A percentile compares a stretch with the other conserved stretches of the same genome.
phyloP scores from a whole-genome alignment of 257 asterid genomes.

The Solanum clarkiae region DNA sequence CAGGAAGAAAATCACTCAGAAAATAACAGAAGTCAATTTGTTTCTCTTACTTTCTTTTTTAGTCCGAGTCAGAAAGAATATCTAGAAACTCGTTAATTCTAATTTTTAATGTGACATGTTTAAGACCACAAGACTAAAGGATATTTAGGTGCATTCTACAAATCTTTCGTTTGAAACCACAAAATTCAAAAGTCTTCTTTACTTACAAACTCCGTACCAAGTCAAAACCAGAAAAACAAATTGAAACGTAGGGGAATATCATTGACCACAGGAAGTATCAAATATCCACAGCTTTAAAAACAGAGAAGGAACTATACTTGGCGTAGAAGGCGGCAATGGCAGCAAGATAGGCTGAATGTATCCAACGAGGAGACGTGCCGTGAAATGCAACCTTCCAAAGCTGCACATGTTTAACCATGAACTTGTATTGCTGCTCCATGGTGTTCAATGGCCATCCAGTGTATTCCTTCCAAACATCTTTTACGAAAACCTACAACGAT shows the following conservation, averaged over 20 bases:
- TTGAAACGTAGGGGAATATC: not conserved
- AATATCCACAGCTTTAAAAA: not conserved
- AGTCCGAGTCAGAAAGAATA: not conserved
- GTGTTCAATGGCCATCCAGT: constrained; percentile 94
- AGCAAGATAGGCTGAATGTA: constrained; percentile 77
- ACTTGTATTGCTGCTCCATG: constrained; percentile 91
- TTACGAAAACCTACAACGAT: constrained; percentile 47
- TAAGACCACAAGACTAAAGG: not conserved
- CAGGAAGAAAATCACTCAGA: not conserved
- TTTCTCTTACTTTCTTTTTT: not conserved
- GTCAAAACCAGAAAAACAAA: not conserved
- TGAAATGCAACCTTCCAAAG: constrained; percentile 94
- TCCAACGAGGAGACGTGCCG: constrained; percentile 90
- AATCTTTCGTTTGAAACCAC: not conserved
- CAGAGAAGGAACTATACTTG: constrained; percentile 37
- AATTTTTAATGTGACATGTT: not conserved
- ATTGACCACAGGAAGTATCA: not conserved
- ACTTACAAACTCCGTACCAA: accelerated
- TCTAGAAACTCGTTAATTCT: not conserved
- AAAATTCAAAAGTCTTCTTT: not conserved
- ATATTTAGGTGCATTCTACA: accelerated
- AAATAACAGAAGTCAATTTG: not conserved
- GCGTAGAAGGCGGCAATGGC: constrained; percentile 96
- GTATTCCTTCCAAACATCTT: constrained; percentile 96
- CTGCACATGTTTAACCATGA: constrained; percentile 94